These are phyloP conservation scores for Collybia sp. DNA, from an alignment of 768 basidiomycete genomes.

Conservation along the genomic window DNA sequence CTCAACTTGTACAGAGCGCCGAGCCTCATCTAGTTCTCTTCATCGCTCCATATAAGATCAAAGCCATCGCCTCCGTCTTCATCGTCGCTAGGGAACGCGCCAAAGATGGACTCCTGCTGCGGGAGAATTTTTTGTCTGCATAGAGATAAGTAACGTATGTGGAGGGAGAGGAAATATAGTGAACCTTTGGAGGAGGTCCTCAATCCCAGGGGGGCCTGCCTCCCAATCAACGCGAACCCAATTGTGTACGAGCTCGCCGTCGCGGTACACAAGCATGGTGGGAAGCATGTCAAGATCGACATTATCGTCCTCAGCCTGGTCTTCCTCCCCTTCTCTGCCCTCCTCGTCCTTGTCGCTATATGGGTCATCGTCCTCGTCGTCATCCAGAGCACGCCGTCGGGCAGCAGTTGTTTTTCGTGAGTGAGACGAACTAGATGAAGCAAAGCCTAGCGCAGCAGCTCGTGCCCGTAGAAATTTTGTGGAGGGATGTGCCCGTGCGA, in stretches of 20 bases:
- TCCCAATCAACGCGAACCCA: conserved; percentile 92
- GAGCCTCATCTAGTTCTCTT: conserved; percentile 21
- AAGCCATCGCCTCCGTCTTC: conserved; percentile 39
- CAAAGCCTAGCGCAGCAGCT: conserved; percentile 75
- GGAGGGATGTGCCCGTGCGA: conserved; percentile 65
- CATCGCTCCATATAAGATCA: conserved; percentile 49
- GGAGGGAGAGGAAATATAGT: conserved; percentile 11
- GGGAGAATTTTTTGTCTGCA: conserved; percentile 37
- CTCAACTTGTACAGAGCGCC: too few relatives aligned
- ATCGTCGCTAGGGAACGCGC: conserved; percentile 42
- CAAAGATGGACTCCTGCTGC: conserved; percentile 20
- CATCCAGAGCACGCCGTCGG: conserved; percentile 18
- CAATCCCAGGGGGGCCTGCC: conserved; percentile 60
- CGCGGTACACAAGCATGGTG: conserved; percentile 73
- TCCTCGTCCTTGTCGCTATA: conserved; percentile 20
- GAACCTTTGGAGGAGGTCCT: conserved; percentile 64
- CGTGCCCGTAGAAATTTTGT: conserved; percentile 82
- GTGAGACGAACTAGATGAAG: conserved; percentile 23
- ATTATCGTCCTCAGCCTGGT: conserved; percentile 50
- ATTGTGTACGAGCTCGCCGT: conserved; percentile 79
- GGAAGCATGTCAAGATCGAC: conserved; percentile 80
- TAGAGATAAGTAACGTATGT: conserved; percentile 1
- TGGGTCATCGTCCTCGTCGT: conserved; percentile 22
- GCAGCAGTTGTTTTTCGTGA: not conserved
- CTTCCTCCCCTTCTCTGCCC: conserved; percentile 38